Base-by-base conservation (phyloP, 352 stramenopile genomes). In the Poterioochromonas sp. region DNA sequence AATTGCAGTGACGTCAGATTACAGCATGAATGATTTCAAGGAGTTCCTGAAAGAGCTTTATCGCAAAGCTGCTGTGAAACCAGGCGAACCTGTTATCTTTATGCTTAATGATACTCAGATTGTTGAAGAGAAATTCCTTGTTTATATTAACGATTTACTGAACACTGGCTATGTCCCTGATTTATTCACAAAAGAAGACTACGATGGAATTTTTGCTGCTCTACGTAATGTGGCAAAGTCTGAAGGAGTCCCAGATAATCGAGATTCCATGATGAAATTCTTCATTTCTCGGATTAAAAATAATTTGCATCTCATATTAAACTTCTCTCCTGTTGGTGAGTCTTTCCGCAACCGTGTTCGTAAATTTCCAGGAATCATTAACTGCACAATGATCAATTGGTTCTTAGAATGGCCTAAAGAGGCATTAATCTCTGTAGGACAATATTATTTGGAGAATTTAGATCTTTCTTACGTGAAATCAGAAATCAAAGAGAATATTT, bases 121-220 rank as follows among this genome's bases (percentile, higher is more conserved):
- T 0, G 91, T 96, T 0, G 90, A 97, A 78, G 93, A 97, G 86
- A 91, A 90, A 0, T 97, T 97, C 78, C 84, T 97, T 20, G 93
- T 97, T 80, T 96, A 95, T 76, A 93, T 97, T 77, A 97, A 97
- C 85, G 97, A 97, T 79, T 96, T 97, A 89, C 84, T 97, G 2
- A 97, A 90, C 0, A 96, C 92, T 0, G 93, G 93, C 0, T 91
- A 94, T 82, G 91, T 97, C 15, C 91, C 92, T 0, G 92, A 91
- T 8, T 80, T 97, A 0, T 96, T 96, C 80, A 90, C 94, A 73
- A 84, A 90, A 32, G 91, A 96, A 43, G 93, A 97, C 76, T 89
- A 91, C 49, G 93, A 97, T 62, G 83, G 83, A 12, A 83, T 96
- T 1, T 87, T 87, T 2, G 89, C 86, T 32, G 86, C 85, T 0